Evolutionary conservation across 139 green algal species (phyloP).

Genomic region (Picochlorum sp.): DNA sequence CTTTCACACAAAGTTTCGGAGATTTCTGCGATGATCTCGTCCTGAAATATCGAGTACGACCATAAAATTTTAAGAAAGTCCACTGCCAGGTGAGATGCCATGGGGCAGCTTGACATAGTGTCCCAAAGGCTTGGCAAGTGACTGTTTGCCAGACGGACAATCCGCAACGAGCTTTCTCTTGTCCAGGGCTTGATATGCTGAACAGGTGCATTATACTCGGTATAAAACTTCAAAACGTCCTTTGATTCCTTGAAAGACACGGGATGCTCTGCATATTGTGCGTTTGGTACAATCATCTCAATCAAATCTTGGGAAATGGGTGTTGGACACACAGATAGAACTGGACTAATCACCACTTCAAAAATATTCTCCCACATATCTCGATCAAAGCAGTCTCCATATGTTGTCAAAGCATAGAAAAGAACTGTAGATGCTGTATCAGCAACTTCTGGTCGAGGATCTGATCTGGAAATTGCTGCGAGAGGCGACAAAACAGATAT

Average conservation of each 20-base stretch:
- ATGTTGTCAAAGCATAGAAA: conserved; percentile 69
- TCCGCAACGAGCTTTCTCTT: background rate
- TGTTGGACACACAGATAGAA: conserved; percentile 30
- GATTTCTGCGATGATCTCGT: too few relatives aligned
- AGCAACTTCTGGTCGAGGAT: conserved; percentile 76
- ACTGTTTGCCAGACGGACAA: background rate
- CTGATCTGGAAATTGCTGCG: conserved; percentile 84
- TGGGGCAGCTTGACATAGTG: background rate
- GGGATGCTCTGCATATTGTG: too few relatives aligned
- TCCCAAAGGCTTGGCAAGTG: background rate
- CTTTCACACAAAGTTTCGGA: too few relatives aligned
- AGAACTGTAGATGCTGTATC: conserved; percentile 71
- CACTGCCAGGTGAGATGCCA: background rate
- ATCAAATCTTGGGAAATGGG: background rate
- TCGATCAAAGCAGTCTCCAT: conserved; percentile 54
- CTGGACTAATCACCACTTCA: conserved; percentile 80
- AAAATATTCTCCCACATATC: conserved; percentile 81
- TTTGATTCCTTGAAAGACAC: too few relatives aligned
- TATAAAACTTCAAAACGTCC: too few relatives aligned
- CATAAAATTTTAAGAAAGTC: too few relatives aligned
- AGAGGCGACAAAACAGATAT: conserved; percentile 91
- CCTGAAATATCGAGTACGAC: too few relatives aligned
- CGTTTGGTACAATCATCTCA: background rate
- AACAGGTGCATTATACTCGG: too few relatives aligned
- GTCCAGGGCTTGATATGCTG: too few relatives aligned